phyloP scores from a whole-genome alignment of 257 asterid genomes.

The Plantago elongata region DNA sequence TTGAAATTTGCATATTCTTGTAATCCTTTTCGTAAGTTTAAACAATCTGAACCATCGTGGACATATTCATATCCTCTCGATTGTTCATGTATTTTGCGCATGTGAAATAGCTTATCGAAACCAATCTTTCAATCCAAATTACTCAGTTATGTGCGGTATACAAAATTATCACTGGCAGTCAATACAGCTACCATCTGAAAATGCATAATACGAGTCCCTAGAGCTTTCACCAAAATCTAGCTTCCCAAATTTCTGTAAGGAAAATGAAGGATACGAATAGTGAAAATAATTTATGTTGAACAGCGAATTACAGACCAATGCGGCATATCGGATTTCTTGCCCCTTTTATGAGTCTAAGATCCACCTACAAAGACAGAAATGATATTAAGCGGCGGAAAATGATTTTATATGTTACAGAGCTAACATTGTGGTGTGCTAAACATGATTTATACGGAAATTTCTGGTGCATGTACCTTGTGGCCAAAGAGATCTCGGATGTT shows the following conservation, averaged over 20 bases:
- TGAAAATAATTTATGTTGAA: neutral
- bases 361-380: constrained; percentile 56
- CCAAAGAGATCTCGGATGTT: constrained; percentile 97
- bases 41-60: no score
- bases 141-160: no score
- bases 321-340: constrained; percentile 58
- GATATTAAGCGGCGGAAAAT: constrained; percentile 8
- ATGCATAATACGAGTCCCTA: neutral
- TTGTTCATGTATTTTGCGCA: no score
- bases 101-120: no score
- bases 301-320: constrained; percentile 46
- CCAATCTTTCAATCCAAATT: no score
- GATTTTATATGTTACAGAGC: neutral
- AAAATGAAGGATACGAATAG: neutral
- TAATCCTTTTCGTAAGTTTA: no score
- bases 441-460: neutral
- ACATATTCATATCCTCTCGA: no score
- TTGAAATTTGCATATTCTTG: no score
- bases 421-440: neutral
- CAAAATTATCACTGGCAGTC: neutral
- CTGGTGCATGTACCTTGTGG: constrained; percentile 57
- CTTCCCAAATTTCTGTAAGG: neutral
- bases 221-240: neutral
- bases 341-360: constrained; percentile 72
- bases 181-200: constrained; percentile 1